These are phyloP conservation scores for Geosmithia putterillii DNA, from an alignment of 2,329 filamentous ascomycete species.

Conservation along the genomic window DNA sequence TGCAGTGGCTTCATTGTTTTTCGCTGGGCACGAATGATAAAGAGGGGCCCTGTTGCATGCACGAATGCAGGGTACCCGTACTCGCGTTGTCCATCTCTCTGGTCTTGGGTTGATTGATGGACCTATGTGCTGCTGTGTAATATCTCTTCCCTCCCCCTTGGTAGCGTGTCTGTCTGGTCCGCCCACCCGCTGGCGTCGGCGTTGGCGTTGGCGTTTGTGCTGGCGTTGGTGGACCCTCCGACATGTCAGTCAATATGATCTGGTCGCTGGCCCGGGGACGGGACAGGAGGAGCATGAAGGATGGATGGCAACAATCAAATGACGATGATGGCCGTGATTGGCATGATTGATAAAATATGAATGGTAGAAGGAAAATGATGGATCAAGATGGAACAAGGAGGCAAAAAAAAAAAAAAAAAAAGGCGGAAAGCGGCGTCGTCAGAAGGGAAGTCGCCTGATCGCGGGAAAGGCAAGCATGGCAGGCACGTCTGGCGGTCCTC, in stretches of 20 bases:
- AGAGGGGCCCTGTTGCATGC: neutral
- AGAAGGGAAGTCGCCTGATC: neutral
- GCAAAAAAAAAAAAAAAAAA: no score
- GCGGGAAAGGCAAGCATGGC: neutral
- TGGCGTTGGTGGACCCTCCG: no score
- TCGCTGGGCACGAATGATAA: neutral
- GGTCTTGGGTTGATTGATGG: neutral
- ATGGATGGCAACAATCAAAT: neutral
- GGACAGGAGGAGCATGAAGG: no score
- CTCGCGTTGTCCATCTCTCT: neutral
- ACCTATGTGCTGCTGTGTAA: neutral
- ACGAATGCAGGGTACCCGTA: neutral
- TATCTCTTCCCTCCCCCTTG: neutral
- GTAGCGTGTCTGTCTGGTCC: no score
- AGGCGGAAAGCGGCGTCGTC: neutral
- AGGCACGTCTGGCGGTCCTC: no score
- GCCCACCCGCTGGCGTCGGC: neutral
- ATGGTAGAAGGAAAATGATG: neutral
- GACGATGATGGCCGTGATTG: neutral
- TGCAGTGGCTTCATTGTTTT: neutral
- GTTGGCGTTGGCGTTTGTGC: no score
- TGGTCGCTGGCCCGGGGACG: no score
- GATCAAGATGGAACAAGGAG: neutral
- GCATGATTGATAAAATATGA: neutral
- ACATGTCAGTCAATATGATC: no score